Evolutionary conservation across 768 basidiomycete genomes (phyloP), one percentile per base, ranked within the genome.

Genomic region (Pulveroboletus sp.): DNA sequence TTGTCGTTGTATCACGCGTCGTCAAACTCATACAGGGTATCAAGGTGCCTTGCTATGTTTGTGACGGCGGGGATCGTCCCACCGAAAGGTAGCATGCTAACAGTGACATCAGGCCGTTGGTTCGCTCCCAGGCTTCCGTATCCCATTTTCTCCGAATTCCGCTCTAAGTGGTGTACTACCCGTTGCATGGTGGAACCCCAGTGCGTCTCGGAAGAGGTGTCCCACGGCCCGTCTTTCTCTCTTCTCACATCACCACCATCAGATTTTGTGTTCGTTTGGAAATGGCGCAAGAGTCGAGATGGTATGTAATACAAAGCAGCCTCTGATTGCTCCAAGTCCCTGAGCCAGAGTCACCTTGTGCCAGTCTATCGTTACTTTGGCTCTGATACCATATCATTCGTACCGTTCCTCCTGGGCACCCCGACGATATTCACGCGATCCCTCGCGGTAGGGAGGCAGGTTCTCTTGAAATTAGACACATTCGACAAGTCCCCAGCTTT

Each of bases 381-480:
- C 8, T 31, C 35, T 3, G 52, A 60, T 35, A 61, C 59, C 2
- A 47, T 58, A 24, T 60, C 59, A 37, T 27, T 61, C 18, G 47
- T 61, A 5, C 47, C 59, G 1, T 58, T 61, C 45, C 12, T 60
- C 31, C 6, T 10, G 14, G 59, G 59, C 1, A 0, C 32, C 8
- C 59, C 59, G 18, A 31, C 33, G 24, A 21, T 61, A 35, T 61
- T 57, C 24, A 60, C 59, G 2, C 59, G 28, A 38, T 61, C 59
- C 9, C 12, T 57, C 39, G 49, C 61, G 24, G 56, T 61, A 10
- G 36, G 39, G 47, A 60, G 36, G 27, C 51, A 28, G 38, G 44
- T 43, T 27, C 32, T 46, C 45, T 33, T 41, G 21, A 53, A 56
- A 39, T 21, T 39, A 17, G 33, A 41, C 3, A 31, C 15, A 6